These are phyloP conservation scores for Vicia villosa DNA, from an alignment of 306 rosid genomes.

Conservation along the genomic window DNA sequence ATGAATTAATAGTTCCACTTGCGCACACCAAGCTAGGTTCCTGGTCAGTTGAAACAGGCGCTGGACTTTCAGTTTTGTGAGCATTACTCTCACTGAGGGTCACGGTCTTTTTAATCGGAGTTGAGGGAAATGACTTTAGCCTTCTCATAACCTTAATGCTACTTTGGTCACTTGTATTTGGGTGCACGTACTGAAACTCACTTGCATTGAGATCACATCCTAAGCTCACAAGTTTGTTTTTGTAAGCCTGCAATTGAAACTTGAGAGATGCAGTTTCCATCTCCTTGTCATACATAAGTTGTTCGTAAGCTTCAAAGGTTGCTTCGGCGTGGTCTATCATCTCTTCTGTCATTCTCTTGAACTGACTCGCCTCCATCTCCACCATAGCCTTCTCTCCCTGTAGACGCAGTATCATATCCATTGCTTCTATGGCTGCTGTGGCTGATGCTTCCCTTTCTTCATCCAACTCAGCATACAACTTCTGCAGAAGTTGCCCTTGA, in stretches of 20 bases:
- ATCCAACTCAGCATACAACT: conserved; percentile 73
- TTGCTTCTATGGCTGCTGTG: conserved; percentile 75
- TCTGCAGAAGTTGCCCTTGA: conserved; percentile 76
- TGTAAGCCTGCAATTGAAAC: conserved; percentile 80
- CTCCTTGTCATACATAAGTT: conserved; percentile 69
- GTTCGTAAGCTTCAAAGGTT: conserved; percentile 64
- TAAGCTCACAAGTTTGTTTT: conserved; percentile 68
- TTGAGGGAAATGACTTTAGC: conserved; percentile 63
- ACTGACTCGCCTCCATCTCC: conserved; percentile 91
- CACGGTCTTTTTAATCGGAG: conserved; percentile 44
- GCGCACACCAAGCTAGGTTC: conserved; percentile 37
- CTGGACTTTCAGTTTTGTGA: conserved; percentile 44
- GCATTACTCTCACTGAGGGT: conserved; percentile 17
- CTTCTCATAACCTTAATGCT: conserved; percentile 45
- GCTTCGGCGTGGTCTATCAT: conserved; percentile 76
- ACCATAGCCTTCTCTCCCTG: conserved; percentile 86
- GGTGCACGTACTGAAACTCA: conserved; percentile 34
- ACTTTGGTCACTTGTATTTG: conserved; percentile 24
- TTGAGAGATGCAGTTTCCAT: conserved; percentile 77
- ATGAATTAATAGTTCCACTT: conserved; percentile 44
- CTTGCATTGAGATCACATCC: conserved; percentile 57
- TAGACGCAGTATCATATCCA: conserved; percentile 87
- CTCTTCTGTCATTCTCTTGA: conserved; percentile 90
- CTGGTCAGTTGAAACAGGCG: conserved; percentile 36
- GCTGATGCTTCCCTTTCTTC: conserved; percentile 92